Conservation (phyloP, 306 rosid genomes). For the Inga leiocalycina region DNA sequence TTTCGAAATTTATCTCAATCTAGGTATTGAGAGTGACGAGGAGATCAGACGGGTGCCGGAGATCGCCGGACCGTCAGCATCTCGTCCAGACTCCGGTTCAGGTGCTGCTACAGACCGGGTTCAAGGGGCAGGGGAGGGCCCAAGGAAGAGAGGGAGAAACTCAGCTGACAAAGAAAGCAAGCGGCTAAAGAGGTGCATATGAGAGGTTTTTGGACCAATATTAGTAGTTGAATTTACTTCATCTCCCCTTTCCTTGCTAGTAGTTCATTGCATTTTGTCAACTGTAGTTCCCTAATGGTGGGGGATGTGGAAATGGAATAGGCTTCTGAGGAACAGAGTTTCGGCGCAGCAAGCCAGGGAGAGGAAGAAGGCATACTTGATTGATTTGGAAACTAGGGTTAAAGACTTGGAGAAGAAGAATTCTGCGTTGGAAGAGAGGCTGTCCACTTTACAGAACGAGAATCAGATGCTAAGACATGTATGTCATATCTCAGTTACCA, state of each 20-base stretch:
- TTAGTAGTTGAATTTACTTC: not conserved
- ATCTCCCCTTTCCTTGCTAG: not conserved
- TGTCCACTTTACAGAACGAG: conserved; percentile 71
- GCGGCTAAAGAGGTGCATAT: conserved; percentile 77
- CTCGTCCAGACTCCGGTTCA: conserved; percentile 63
- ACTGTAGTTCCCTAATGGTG: not conserved
- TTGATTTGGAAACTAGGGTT: conserved; percentile 59
- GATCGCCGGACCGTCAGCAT: conserved; percentile 80
- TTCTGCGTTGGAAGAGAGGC: conserved; percentile 65
- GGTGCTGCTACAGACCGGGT: conserved; percentile 68
- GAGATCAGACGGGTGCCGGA: conserved; percentile 99
- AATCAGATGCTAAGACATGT: conserved; percentile 85
- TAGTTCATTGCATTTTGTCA: not conserved
- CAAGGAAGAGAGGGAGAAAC: conserved; percentile 87
- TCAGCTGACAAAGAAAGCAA: conserved; percentile 96
- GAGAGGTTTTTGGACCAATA: not conserved
- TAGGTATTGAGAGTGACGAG: conserved; percentile 96
- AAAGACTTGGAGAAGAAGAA: conserved; percentile 67
- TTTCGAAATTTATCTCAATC: conserved; percentile 12
- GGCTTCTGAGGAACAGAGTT: conserved; percentile 75
- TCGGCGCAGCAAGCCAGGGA: conserved; percentile 86
- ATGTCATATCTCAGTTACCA: conserved; percentile 15
- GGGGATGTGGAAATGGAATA: not conserved
- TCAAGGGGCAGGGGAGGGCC: conserved; percentile 68
- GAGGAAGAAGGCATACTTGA: conserved; percentile 70